Conservation (phyloP, 2,329 filamentous ascomycete genomes). For the Botrytis fragariae region DNA sequence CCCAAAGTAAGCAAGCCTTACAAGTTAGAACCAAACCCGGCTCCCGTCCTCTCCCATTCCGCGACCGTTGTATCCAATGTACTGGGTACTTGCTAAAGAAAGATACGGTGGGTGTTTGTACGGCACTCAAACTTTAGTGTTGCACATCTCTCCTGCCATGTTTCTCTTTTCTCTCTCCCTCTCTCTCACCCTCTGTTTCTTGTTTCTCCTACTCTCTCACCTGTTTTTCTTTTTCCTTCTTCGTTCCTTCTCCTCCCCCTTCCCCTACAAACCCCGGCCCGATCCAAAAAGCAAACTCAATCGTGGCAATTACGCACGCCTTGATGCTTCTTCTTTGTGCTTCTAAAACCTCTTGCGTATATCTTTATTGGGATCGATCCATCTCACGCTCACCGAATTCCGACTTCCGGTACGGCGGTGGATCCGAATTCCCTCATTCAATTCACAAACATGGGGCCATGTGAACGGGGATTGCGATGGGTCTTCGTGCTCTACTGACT, state of each 20-base stretch:
- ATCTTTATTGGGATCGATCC: background rate
- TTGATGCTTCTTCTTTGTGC: background rate
- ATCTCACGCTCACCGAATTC: background rate
- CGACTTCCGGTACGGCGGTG: background rate
- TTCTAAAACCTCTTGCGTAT: background rate
- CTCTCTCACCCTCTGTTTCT: too few species aligned
- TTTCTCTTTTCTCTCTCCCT: background rate
- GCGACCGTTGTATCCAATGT: slow-evolving; percentile 2
- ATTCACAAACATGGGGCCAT: background rate
- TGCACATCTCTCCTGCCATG: background rate
- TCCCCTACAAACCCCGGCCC: background rate
- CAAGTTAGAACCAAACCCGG: background rate
- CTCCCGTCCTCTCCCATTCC: background rate
- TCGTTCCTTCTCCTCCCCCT: background rate
- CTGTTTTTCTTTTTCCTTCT: background rate
- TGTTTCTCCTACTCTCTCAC: too few species aligned
- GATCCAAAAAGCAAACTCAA: background rate
- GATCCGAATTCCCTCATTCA: background rate
- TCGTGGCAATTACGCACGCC: background rate
- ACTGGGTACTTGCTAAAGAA: background rate
- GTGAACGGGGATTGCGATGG: background rate
- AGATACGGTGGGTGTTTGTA: background rate
- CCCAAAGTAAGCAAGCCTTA: background rate
- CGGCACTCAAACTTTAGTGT: background rate
- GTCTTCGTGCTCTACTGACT: background rate